Base-by-base conservation (phyloP, 2,329 filamentous ascomycete genomes). In the Emergomyces africanus region DNA sequence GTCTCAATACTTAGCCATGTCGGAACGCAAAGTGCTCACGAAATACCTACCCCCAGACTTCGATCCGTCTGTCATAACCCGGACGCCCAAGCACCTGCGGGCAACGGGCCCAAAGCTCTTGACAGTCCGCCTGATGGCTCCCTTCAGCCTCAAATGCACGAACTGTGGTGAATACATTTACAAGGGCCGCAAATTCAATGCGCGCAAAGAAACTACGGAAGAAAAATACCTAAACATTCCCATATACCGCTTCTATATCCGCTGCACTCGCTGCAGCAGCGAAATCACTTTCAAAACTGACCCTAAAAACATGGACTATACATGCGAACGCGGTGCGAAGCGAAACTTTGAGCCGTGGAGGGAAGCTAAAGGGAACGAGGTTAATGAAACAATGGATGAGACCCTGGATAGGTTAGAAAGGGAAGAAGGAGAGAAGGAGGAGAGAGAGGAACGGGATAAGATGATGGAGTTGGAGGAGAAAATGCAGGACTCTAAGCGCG, bases 391-490 rank as follows among this genome's bases (percentile, higher is more conserved):
- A 1, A 88, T 95, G 64, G 90, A 97, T 70, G 84, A 96, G 76
- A 80, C 88, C 48, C 77, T 97, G 6, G 90, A 96, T 71, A 79
- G 94, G 30, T 74, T 97, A 5, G 90, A 96, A 75, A 74, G 79
- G 46, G 89, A 95, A 69, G 87, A 87, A 66, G 79, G 79, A 23
- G 81, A 84, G 65, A 82, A 80, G 42, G 79, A 80, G 57, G 79
- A 82, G 64, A 76, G 85, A 64, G 82, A 86, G 60, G 90, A 96
- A 72, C 81, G 85, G 64, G 91, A 96, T 72, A 89, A 90, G 25
- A 99, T 99, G 95, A 88, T 88, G 60, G 91, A 96, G 70, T 76
- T 99, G 53, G 94, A 99, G 75, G 86, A 88, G 63, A 97, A 97
- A 77, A 96, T 92, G 59, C 77, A 88, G 25, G 94, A 99, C 71